These are phyloP conservation scores for Ophiostoma sp. DNA, from an alignment of 2,329 filamentous ascomycete genomes.

Conservation along the genomic window DNA sequence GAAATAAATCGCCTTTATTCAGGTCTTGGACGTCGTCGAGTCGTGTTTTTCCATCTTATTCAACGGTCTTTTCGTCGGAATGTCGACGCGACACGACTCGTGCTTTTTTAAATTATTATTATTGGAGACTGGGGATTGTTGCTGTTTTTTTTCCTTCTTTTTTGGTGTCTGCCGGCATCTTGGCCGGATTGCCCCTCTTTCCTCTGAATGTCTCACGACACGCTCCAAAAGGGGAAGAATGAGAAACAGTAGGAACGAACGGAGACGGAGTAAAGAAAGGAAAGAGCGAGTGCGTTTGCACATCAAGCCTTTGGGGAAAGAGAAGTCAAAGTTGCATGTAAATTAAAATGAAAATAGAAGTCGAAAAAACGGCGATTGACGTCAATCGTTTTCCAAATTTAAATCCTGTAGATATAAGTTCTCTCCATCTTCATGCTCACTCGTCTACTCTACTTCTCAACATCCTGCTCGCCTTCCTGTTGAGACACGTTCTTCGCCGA, in stretches of 20 bases:
- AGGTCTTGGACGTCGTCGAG: neutral
- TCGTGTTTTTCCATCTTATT: neutral
- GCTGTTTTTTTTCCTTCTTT: neutral
- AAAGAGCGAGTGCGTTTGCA: neutral
- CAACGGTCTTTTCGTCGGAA: neutral
- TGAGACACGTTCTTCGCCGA: neutral
- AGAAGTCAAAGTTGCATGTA: neutral
- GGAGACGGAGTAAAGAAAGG: neutral
- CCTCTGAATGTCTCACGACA: neutral
- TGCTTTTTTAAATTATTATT: neutral
- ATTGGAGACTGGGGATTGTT: neutral
- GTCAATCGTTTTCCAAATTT: too few relatives aligned
- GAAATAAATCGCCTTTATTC: neutral
- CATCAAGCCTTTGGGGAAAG: neutral
- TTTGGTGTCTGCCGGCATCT: neutral
- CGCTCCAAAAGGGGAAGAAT: neutral
- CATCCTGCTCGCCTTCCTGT: neutral
- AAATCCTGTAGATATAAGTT: neutral
- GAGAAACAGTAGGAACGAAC: neutral
- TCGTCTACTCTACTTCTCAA: neutral
- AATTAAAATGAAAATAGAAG: neutral
- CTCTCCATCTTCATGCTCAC: neutral
- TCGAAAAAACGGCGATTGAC: neutral
- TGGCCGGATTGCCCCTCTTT: neutral
- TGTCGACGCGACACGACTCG: constrained; percentile 5